A percentile compares a stretch with the other conserved stretches of the same genome.
Conservation (phyloP, 192 early-diverging fungal species). For the Obelidium mucronatum region DNA sequence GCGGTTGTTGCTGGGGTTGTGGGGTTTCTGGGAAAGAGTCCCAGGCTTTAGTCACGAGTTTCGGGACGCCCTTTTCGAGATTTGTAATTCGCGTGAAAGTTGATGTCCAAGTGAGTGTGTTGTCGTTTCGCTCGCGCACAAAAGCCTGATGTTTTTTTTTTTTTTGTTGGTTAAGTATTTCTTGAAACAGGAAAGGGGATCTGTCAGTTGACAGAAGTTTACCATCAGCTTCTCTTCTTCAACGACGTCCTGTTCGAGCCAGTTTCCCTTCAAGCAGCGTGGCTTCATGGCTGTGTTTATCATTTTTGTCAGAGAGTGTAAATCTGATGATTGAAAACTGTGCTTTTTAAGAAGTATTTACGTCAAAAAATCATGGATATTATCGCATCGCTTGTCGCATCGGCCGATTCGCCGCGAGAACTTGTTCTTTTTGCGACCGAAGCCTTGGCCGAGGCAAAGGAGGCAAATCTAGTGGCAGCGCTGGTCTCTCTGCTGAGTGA, state of each 20-base stretch:
- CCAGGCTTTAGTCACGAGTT: background rate
- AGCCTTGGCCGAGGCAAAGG: too few species aligned
- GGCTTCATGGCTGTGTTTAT: too few species aligned
- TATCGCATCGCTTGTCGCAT: too few species aligned
- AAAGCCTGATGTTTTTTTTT: background rate
- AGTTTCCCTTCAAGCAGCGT: conserved; percentile 18
- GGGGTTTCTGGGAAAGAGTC: conserved; percentile 2
- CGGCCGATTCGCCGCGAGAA: conserved; percentile 10
- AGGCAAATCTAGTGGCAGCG: too few species aligned
- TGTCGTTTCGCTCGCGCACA: background rate
- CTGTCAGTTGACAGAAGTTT: background rate
- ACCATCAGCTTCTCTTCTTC: conserved; percentile 11
- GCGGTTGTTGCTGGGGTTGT: background rate
- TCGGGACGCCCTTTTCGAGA: background rate
- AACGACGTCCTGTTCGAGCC: conserved; percentile 9
- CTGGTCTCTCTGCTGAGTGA: too few species aligned
- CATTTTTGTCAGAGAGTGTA: too few species aligned
- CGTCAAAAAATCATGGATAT: too few species aligned
- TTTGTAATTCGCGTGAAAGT: conserved; percentile 2
- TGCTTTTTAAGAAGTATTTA: too few species aligned
- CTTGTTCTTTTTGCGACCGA: conserved; percentile 15
- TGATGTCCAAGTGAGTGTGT: conserved; percentile 1
- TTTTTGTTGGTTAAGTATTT: too few species aligned
- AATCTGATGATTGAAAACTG: too few species aligned
- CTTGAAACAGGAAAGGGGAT: background rate